Evolutionary conservation across 1,284 basidiomycete species (phyloP), one percentile per base, ranked within the genome.

Genomic region (Ceratobasidium sp.): DNA sequence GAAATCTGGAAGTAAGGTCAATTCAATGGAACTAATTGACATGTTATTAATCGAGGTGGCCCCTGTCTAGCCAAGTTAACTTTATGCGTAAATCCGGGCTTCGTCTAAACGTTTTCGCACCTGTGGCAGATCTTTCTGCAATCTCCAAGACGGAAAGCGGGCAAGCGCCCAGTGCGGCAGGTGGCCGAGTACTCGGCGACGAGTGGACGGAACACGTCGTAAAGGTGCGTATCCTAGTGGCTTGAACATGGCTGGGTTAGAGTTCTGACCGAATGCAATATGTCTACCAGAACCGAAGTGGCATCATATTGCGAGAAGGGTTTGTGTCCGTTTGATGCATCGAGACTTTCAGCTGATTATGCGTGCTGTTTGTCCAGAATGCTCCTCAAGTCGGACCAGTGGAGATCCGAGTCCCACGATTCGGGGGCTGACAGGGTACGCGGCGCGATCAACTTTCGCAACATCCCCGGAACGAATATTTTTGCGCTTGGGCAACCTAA

Each of bases 401-500:
- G 96, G 96, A 82, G 90, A 30, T 85, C 88, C 21, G 89, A 94
- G 78, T 89, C 89, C 45, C 82, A 86, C 48, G 81, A 80, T 0
- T 85, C 89, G 26, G 86, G 80, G 4, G 76, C 87, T 34, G 83
- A 89, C 73, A 89, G 86, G 61, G 86, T 99, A 55, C 90, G 94
- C 0, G 97, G 97, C 9, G 95, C 94, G 1, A 92, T 95, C 81
- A 98, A 98, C 79, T 98, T 98, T 84, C 88, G 97, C 69, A 91
- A 92, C 73, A 89, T 98, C 34, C 87, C 90, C 0, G 86, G 86
- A 3, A 92, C 91, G n/a, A 90, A 90, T 64, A 92, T 98, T 59
- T 98, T 94, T 77, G 94, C 94, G 0, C 86, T 94, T 41, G 92
- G 96, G 0, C 97, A 99, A 80, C 97, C 97, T 0, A 96, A 95